Conservation (phyloP, 768 basidiomycete genomes). For the Serendipita sp. region DNA sequence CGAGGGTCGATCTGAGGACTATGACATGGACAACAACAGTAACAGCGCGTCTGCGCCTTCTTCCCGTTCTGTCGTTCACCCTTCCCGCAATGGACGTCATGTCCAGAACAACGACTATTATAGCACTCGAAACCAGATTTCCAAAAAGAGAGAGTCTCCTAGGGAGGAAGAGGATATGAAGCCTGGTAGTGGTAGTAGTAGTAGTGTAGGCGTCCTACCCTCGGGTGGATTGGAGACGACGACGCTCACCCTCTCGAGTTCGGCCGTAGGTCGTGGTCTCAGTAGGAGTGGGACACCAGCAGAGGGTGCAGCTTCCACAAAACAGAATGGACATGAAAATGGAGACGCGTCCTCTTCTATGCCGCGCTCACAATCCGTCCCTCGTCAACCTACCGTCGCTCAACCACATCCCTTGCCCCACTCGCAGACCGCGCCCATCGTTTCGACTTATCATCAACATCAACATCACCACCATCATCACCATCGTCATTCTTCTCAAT, state of each 20-base stretch:
- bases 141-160: neutral
- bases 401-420: neutral
- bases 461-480: neutral
- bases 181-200: too few species aligned
- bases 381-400: neutral
- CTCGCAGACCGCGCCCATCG: neutral
- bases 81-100: neutral
- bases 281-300: neutral
- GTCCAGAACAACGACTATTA: neutral
- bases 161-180: neutral
- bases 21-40: neutral
- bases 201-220: neutral
- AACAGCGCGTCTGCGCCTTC: neutral
- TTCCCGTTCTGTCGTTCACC: neutral
- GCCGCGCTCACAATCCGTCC: neutral
- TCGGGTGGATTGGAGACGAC: neutral
- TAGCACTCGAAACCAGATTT: neutral
- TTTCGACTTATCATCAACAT: conserved; percentile 1
- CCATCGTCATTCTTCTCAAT: neutral
- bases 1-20: neutral
- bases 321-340: conserved; percentile 18
- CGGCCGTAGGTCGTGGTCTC: neutral
- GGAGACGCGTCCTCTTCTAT: conserved; percentile 45
- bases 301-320: neutral
- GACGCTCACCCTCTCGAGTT: neutral